These are phyloP conservation scores for Grigorovia jiainica DNA, from an alignment of 805 yeast genomes.

Conservation along the genomic window DNA sequence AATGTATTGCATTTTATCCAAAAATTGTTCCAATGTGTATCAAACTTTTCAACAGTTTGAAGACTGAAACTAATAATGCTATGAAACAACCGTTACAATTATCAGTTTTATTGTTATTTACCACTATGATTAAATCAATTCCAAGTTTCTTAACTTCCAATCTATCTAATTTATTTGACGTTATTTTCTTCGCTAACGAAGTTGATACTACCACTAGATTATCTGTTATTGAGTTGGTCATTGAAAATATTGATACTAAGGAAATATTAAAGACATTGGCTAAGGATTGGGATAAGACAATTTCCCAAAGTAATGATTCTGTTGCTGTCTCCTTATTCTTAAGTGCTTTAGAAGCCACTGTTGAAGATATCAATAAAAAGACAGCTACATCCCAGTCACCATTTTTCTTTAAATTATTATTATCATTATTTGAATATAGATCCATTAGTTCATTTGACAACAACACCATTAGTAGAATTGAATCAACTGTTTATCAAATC, in stretches of 20 bases:
- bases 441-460: slow-evolving; percentile 48
- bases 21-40: slow-evolving; percentile 72
- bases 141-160: slow-evolving; percentile 77
- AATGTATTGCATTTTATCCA: slow-evolving; percentile 76
- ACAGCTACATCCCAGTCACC: slow-evolving; percentile 64
- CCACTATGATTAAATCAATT: slow-evolving; percentile 69
- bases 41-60: slow-evolving; percentile 39
- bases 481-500: slow-evolving; percentile 61
- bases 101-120: slow-evolving; percentile 59
- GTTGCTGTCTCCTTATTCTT: slow-evolving; percentile 60
- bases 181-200: slow-evolving; percentile 46
- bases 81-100: slow-evolving; percentile 44
- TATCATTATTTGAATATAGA: slow-evolving; percentile 64
- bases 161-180: slow-evolving; percentile 49
- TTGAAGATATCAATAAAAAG: slow-evolving; percentile 64
- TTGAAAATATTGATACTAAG: slow-evolving; percentile 58
- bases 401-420: slow-evolving; percentile 55
- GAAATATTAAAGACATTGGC: slow-evolving; percentile 53
- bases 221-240: slow-evolving; percentile 50
- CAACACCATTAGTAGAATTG: slow-evolving; percentile 73
- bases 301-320: slow-evolving; percentile 30
- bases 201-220: slow-evolving; percentile 54
- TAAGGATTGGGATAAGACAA: slow-evolving; percentile 47
- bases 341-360: slow-evolving; percentile 52
- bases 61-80: slow-evolving; percentile 13